A percentile compares a stretch with the other conserved stretches of the same genome.
Conservation (phyloP, 2,329 filamentous ascomycete species). For the Tolypocladium amazonense region DNA sequence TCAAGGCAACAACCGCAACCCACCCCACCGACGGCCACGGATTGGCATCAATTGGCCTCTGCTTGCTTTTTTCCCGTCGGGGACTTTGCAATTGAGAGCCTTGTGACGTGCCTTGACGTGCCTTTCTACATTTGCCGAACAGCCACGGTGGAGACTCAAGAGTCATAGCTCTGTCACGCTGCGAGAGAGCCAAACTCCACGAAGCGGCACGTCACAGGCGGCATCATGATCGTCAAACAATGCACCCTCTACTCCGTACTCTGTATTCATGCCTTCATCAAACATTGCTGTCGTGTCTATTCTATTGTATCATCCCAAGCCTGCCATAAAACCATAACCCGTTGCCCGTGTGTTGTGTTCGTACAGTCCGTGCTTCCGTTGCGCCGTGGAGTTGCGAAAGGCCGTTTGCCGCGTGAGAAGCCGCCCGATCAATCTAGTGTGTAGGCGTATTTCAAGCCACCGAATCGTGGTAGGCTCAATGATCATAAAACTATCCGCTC, state of each 20-base stretch:
- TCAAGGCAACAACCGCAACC: neutral
- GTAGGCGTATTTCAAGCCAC: neutral
- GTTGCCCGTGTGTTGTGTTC: neutral
- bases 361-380: neutral
- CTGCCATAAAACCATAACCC: neutral
- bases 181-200: neutral
- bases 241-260: neutral
- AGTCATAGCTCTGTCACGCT: neutral
- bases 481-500: neutral
- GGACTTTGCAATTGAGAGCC: neutral
- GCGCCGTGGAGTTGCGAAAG: neutral
- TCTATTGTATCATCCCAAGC: neutral
- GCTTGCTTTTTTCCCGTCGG: neutral
- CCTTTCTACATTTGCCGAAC: neutral
- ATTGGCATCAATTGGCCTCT: neutral
- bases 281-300: constrained; percentile 3
- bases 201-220: neutral
- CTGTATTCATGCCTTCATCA: neutral
- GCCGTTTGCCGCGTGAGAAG: neutral
- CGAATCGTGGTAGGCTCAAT: neutral
- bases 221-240: too few species aligned
- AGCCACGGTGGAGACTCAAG: neutral
- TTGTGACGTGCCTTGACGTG: neutral
- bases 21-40: neutral
- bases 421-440: neutral